These are phyloP conservation scores for Sporothrix humicola DNA, from an alignment of 2,329 filamentous ascomycete species.

Conservation along the genomic window DNA sequence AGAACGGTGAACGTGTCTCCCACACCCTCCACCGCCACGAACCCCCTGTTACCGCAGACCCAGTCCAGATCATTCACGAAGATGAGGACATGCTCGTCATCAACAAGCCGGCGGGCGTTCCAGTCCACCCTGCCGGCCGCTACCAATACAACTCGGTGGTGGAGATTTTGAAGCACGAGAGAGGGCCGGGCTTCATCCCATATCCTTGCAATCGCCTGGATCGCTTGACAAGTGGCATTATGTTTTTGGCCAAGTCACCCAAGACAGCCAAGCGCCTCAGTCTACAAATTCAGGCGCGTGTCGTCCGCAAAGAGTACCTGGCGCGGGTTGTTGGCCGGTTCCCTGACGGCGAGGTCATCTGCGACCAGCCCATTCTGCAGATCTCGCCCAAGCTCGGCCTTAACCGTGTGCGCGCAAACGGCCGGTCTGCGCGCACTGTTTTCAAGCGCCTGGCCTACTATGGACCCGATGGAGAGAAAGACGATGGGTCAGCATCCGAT, in stretches of 20 bases:
- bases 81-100: conserved; percentile 94
- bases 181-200: conserved; percentile 60
- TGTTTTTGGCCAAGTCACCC: conserved; percentile 93
- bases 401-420: conserved; percentile 91
- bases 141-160: conserved; percentile 96
- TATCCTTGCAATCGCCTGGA: conserved; percentile 91
- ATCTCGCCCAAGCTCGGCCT: conserved; percentile 95
- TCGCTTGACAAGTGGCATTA: conserved; percentile 90
- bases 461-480: conserved; percentile 29
- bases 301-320: conserved; percentile 93
- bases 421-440: conserved; percentile 86
- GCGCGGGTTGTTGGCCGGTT: conserved; percentile 91
- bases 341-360: conserved; percentile 87
- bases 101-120: conserved; percentile 93
- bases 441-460: conserved; percentile 96
- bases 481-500: not conserved
- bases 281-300: conserved; percentile 76
- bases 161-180: conserved; percentile 87
- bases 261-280: conserved; percentile 79
- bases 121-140: conserved; percentile 91
- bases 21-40: conserved; percentile 96
- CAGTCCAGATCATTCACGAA: conserved; percentile 85
- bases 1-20: conserved; percentile 88
- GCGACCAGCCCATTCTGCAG: conserved; percentile 89
- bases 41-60: conserved; percentile 82